Conservation (phyloP, 2,329 filamentous ascomycete genomes). For the Massarina eburnea region DNA sequence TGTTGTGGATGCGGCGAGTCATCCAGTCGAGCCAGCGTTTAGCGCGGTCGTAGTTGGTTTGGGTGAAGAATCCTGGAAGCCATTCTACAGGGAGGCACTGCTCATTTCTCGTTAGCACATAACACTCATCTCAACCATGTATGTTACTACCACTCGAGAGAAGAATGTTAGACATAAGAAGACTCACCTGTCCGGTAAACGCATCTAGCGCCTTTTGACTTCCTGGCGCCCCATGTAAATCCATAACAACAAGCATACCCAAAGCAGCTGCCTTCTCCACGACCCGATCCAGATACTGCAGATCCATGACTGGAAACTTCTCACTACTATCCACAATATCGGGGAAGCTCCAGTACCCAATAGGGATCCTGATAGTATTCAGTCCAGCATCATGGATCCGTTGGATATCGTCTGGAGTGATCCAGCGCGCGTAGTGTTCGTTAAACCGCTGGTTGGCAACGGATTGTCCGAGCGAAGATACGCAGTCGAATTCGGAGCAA, state of each 20-base stretch:
- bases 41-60: constrained; percentile 59
- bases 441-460: constrained; percentile 52
- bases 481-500: constrained; percentile 58
- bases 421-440: constrained; percentile 55
- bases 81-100: constrained; percentile 19
- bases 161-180: background rate
- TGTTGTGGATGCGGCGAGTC: constrained; percentile 54
- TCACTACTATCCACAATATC: constrained; percentile 53
- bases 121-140: background rate
- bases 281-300: constrained; percentile 51
- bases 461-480: constrained; percentile 51
- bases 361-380: constrained; percentile 58
- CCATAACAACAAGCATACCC: constrained; percentile 58
- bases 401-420: constrained; percentile 52
- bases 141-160: too few species aligned
- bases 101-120: background rate
- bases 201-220: constrained; percentile 51
- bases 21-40: constrained; percentile 59
- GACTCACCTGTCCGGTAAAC: constrained; percentile 50
- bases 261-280: constrained; percentile 52
- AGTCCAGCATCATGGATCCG: constrained; percentile 53
- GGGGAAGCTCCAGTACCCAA: constrained; percentile 60
- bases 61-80: constrained; percentile 57
- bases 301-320: constrained; percentile 53
- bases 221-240: constrained; percentile 56